These are phyloP conservation scores for Candida sithepensis DNA, from an alignment of 805 yeast species.

Conservation along the genomic window DNA sequence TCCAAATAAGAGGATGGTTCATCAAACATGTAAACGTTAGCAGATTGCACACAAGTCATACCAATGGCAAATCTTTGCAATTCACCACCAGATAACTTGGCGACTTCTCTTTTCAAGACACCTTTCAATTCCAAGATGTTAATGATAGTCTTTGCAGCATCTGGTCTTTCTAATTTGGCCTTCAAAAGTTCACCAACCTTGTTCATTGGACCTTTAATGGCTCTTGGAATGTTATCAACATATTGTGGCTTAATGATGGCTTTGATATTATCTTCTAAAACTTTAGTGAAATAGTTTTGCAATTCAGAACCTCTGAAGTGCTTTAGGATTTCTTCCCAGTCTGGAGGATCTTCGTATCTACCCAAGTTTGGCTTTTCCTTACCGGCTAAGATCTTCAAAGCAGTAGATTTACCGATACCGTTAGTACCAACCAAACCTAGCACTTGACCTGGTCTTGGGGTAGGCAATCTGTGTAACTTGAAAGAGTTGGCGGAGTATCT, in stretches of 20 bases:
- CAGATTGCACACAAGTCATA: slow-evolving; percentile 92
- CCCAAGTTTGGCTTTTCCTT: slow-evolving; percentile 97
- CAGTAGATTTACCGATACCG: slow-evolving; percentile 99
- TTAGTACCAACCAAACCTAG: slow-evolving; percentile 96
- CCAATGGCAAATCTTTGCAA: slow-evolving; percentile 97
- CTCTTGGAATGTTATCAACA: slow-evolving; percentile 96
- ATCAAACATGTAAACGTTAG: slow-evolving; percentile 98
- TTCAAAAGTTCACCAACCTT: slow-evolving; percentile 83
- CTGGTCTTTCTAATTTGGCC: slow-evolving; percentile 70
- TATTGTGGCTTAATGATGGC: slow-evolving; percentile 99
- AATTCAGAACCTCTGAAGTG: slow-evolving; percentile 96
- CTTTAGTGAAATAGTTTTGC: slow-evolving; percentile 92
- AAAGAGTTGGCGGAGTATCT: slow-evolving; percentile 97
- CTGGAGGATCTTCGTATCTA: slow-evolving; percentile 91
- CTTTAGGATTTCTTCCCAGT: slow-evolving; percentile 90
- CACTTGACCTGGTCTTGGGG: slow-evolving; percentile 99
- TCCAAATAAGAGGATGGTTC: slow-evolving; percentile 98
- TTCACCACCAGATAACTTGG: slow-evolving; percentile 95
- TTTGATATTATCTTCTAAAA: slow-evolving; percentile 88
- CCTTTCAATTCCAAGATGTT: slow-evolving; percentile 69
- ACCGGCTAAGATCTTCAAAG: slow-evolving; percentile 93
- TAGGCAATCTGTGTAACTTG: slow-evolving; percentile 94
- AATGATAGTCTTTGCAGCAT: slow-evolving; percentile 61
- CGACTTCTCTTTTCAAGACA: slow-evolving; percentile 82
- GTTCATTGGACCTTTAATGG: slow-evolving; percentile 84